Base-by-base conservation (phyloP, 306 rosid species). In the Dryas octopetala region DNA sequence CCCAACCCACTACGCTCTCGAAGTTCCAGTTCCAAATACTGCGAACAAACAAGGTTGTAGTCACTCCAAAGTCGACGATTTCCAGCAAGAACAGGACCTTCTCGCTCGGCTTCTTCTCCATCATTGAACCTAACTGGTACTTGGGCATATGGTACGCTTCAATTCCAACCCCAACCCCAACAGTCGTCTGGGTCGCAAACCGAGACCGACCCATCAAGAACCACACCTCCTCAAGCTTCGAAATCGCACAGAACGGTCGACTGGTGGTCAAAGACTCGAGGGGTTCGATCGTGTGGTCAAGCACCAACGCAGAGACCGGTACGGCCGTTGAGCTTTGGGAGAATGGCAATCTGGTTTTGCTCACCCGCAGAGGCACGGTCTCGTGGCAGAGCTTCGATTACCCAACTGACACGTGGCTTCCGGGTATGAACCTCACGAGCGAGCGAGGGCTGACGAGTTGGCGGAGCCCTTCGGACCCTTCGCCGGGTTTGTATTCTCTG, bases 381-480 rank as follows among this genome's bases (percentile, higher is more conserved):
- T 66, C 73, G 2, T 92, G 96, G 96, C 98, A 92, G 77, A 92
- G 98, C 85, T 92, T 92, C 81, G 94, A 92, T 19, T 74, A 72
- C 26, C 98, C 98, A 8, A 76, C 94, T 3, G 92, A 92, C 73
- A 86, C 88, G 17, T 92, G 96, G 96, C 86, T 92, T 0, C 96
- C 98, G 0, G 98, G 94, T 1, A 90, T 92, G 90, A 89, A 92
- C 61, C 85, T 92, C 44, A 87, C 98, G 52, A 71, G 60, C 1
- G 68, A 51, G n/a, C 76, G 74, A 8, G 76, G 54, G 2, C 63
- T 92, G 26, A 47, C 66, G 5, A 83, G 90, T 0, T 92, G 98
- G 98, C 77, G 81, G 40, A 77, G 87, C 80, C 19, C 50, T 7
- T 73, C 80, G 2, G 88, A 92, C 81, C 98, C 98, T 5, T 71